Evolutionary conservation across 371 early-diverging fungal species (phyloP), one percentile per base, ranked within the genome.

Genomic region (Rhizopus arrhizus): DNA sequence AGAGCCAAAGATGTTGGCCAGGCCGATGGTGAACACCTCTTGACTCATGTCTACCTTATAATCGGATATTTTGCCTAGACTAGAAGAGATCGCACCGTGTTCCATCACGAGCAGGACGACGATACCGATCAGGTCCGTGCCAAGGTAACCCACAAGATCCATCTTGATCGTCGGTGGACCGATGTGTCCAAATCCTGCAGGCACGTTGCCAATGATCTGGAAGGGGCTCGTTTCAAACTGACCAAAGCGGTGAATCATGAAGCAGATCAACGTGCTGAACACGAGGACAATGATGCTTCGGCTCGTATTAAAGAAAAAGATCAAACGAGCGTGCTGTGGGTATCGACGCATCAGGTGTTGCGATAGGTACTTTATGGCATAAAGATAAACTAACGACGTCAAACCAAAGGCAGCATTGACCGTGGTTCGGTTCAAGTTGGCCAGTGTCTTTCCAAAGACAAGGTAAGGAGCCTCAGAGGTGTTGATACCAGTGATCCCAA

Each of bases 31-130:
- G 36, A 93, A 75, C 31, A 92, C 62, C 63, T 96, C 96, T 74
- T 94, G 93, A 69, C 88, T 89, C 45, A 88, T 74, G 57, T 87
- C 71, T 16, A 87, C 65, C 59, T 53, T 72, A 60, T 76, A 76
- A 59, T 74, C 73, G n/a, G 82, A 85, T 65, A 64, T 77, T 78
- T 78, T 89, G 79, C 71, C 94, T 63, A 93, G 88, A 47, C 89
- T 88, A 65, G 90, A 90, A 52, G 86, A 76, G 51, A 95, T 88
- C 6, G 94, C 91, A 64, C 93, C 85, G 66, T 94, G 94, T 71
- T 96, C 96, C 73, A 95, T 75, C 47, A 95, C 77, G 42, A 85
- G 66, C 10, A 95, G 80, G n/a, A 94, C 75, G 9, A 88, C 77
- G 15, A 91, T 82, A 28, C 87, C 85, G 3, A 85, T 80, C 6